Percentiles rank a stretch among this genome's conserved stretches.
These are phyloP conservation scores for Plasmodium gallinaceum DNA, from an alignment of 169 alveolate species.

Conservation along the genomic window DNA sequence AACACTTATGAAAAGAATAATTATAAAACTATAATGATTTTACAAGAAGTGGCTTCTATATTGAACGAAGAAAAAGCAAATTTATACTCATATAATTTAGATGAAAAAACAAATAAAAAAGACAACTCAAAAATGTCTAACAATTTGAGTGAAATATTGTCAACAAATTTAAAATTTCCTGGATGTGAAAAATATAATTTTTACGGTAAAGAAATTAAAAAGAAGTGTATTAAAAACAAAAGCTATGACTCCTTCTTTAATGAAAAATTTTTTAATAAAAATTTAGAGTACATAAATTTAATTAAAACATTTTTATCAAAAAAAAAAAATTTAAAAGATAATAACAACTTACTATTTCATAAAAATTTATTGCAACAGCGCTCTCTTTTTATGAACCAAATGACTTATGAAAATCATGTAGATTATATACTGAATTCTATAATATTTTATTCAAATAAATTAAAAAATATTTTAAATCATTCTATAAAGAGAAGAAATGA, in stretches of 20 bases:
- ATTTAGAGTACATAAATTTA: neutral
- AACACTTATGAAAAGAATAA: neutral
- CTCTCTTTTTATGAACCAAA: constrained; percentile 11
- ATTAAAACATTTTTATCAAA: neutral
- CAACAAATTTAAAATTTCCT: constrained; percentile 5
- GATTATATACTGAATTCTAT: constrained; percentile 35
- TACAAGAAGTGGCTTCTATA: neutral
- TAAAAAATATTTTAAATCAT: constrained; percentile 43
- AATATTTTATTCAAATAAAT: constrained; percentile 32
- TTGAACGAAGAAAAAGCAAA: constrained; percentile 2
- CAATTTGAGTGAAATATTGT: neutral
- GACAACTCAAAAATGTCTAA: neutral
- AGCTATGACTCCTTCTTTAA: constrained; percentile 51
- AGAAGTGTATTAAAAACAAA: constrained; percentile 1
- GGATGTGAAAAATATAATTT: neutral
- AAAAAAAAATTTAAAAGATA: constrained; percentile 1
- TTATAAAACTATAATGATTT: neutral
- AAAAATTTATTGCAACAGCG: constrained; percentile 31
- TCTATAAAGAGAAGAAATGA: constrained; percentile 18
- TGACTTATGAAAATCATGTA: constrained; percentile 14
- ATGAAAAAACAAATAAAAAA: neutral
- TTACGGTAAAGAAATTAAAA: constrained; percentile 2
- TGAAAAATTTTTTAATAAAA: neutral
- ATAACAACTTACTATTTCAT: constrained; percentile 10
- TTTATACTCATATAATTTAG: neutral